phyloP scores from a whole-genome alignment of 2,329 filamentous ascomycete genomes.

The Spiromastix sp. region DNA sequence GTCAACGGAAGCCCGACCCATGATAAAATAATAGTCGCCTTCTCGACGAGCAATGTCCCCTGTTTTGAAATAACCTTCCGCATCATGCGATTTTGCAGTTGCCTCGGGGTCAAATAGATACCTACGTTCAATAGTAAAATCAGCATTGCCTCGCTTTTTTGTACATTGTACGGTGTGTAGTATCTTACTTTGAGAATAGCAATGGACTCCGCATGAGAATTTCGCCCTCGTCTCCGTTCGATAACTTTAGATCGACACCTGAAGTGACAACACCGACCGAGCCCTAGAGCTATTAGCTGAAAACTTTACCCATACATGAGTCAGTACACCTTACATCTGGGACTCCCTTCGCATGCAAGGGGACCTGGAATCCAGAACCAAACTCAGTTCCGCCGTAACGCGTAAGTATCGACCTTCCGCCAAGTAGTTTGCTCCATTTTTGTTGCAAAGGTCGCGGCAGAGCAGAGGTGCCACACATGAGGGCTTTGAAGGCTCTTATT shows the following conservation, averaged over 20 bases:
- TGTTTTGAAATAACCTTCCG: slow-evolving; percentile 33
- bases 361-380: slow-evolving; percentile 34
- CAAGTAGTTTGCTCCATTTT: slow-evolving; percentile 38
- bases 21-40: slow-evolving; percentile 33
- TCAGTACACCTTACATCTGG: background rate
- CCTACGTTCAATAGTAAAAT: slow-evolving; percentile 14
- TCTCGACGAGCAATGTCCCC: slow-evolving; percentile 24
- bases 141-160: background rate
- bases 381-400: slow-evolving; percentile 37
- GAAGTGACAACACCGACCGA: slow-evolving; percentile 16
- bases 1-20: slow-evolving; percentile 38
- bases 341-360: slow-evolving; percentile 24
- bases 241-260: slow-evolving; percentile 31
- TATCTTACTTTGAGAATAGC: slow-evolving; percentile 30
- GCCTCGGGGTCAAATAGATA: slow-evolving; percentile 26
- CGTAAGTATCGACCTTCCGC: slow-evolving; percentile 31
- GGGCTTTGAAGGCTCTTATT: slow-evolving; percentile 18
- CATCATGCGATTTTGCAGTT: slow-evolving; percentile 14
- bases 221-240: slow-evolving; percentile 37
- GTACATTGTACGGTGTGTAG: too few species aligned
- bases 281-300: background rate
- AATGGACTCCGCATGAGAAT: slow-evolving; percentile 31
- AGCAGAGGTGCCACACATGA: slow-evolving; percentile 33
- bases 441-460: slow-evolving; percentile 41
- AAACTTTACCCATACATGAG: background rate